These are phyloP conservation scores for Xanthoconium purpureum DNA, from an alignment of 768 basidiomycete genomes.

Conservation along the genomic window DNA sequence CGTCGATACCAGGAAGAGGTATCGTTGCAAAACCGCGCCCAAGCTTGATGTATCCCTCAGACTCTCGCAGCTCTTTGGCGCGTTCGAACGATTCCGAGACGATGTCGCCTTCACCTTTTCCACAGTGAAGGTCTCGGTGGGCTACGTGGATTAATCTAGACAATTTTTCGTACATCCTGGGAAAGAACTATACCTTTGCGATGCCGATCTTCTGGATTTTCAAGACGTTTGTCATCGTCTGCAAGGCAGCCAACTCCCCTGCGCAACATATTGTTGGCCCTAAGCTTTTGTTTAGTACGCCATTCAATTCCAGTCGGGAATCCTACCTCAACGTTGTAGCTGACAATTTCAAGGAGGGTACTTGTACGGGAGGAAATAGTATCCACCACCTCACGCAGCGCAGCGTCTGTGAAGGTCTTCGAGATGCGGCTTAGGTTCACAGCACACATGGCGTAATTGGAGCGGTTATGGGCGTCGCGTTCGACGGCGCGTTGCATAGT, in stretches of 20 bases:
- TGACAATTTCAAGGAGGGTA: conserved; percentile 96
- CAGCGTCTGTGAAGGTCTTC: conserved; percentile 90
- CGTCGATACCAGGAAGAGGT: conserved; percentile 94
- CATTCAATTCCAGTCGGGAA: not conserved
- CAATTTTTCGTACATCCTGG: not conserved
- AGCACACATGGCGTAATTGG: conserved; percentile 99
- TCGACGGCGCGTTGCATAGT: conserved; percentile 99
- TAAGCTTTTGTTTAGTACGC: conserved; percentile 32
- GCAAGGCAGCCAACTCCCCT: conserved; percentile 89
- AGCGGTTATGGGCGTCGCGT: conserved; percentile 88
- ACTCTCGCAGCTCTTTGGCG: conserved; percentile 73
- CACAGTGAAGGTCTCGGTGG: conserved; percentile 82
- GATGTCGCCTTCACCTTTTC: conserved; percentile 95
- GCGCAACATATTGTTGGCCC: conserved; percentile 99
- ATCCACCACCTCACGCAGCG: conserved; percentile 96
- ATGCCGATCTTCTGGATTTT: conserved; percentile 97
- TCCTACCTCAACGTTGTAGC: conserved; percentile 86
- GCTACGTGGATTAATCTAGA: conserved; percentile 38
- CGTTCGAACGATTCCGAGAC: conserved; percentile 76
- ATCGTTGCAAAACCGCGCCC: conserved; percentile 97
- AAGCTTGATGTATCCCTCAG: conserved; percentile 86
- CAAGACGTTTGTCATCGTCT: conserved; percentile 92
- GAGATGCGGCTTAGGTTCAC: conserved; percentile 96
- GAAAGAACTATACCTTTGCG: conserved; percentile 53
- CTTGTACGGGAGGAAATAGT: conserved; percentile 73